Base-by-base conservation (phyloP, 257 asterid genomes). In the Primulina tabacum region DNA sequence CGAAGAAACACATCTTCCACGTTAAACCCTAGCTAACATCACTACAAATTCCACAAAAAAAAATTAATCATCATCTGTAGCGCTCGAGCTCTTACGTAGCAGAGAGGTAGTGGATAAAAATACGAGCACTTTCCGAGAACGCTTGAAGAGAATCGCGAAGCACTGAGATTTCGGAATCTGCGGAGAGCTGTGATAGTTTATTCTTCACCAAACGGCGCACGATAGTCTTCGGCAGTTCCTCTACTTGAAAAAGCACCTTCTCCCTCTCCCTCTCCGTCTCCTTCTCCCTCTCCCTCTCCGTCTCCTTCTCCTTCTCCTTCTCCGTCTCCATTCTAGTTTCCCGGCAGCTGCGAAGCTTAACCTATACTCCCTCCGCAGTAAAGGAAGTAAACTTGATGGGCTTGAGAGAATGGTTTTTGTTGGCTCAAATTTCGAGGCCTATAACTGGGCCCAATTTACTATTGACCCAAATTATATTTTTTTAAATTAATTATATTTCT, bases 131-230 rank as follows among this genome's bases (percentile, higher is more conserved):
- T 63, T 91, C 99, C 38, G 89, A 86, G 92, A 94, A 94, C 6
- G 93, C 97, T 35, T 29, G 82, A 65, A 86, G 89, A 2, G 99
- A 82, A 37, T 94, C 97, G 62, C 90, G 89, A 56, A 86, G 92
- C 62, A 94, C 83, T 10, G 87, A 71, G 56, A 94, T 73, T 9
- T 94, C 97, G 73, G 77, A 76, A 72, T 80, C 85, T 74, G 78
- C 17, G 38, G 96, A 85, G 68, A 94, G 84, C 76, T 85, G 90
- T 8, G 99, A 88, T 1, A 94, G 92, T 80, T 86, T 94, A 21
- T 94, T 95, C 90, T 89, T 91, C 74, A 94, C 97, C 78, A 94
- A 71, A 26, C 97, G 86, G 73, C 97, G 94, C 73, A 91, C 93
- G 53, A 94, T 87, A 67, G 97, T 73, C 88, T 88, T 91, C 8